These are phyloP conservation scores for Telopea speciosissima DNA, from an alignment of 177 flowering plant genomes.

Conservation along the genomic window DNA sequence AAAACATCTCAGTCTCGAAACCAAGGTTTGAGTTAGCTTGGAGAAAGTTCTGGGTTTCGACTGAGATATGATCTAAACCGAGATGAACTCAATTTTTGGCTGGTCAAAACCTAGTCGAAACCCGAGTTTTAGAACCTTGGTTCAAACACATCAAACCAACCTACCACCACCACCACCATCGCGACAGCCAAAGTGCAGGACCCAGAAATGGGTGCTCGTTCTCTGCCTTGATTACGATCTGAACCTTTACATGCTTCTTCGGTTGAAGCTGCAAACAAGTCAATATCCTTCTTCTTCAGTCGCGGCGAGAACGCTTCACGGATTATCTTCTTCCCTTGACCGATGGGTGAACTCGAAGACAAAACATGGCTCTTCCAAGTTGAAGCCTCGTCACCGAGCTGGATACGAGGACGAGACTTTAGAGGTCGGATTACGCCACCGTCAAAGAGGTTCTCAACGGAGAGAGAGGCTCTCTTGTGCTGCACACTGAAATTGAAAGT, in stretches of 20 bases:
- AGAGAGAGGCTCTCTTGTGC: constrained; percentile 22
- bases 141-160: no score
- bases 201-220: constrained; percentile 14
- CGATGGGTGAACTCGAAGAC: constrained; percentile 22
- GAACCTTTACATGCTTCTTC: constrained; percentile 18
- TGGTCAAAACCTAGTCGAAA: no score
- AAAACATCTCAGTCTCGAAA: no score
- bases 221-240: constrained; percentile 35
- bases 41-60: no score
- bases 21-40: no score
- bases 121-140: no score
- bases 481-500: constrained; percentile 48
- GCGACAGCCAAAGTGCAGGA: no score
- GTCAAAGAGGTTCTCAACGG: constrained; percentile 62
- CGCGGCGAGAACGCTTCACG: constrained; percentile 37
- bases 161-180: no score
- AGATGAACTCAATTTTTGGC: no score
- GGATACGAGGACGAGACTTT: constrained; percentile 45
- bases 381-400: constrained; percentile 2
- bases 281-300: constrained; percentile 22
- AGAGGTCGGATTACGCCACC: constrained; percentile 53
- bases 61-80: no score
- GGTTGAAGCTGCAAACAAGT: constrained; percentile 24
- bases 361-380: constrained; percentile 12
- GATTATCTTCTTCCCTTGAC: constrained; percentile 26